Conservation (phyloP, 2,329 filamentous ascomycete species). For the Fusarium protoensiforme region DNA sequence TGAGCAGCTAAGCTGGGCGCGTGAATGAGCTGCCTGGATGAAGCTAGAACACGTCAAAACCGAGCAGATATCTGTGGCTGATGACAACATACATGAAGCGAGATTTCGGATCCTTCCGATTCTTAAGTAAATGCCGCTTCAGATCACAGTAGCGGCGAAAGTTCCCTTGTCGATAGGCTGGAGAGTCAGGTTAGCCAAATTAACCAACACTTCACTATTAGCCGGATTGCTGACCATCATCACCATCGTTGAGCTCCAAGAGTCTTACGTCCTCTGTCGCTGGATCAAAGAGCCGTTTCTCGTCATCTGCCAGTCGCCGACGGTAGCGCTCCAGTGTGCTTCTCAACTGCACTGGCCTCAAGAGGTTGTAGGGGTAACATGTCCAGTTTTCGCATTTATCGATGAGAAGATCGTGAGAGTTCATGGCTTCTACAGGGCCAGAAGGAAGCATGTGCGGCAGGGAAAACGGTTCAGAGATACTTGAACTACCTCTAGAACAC, state of each 20-base stretch:
- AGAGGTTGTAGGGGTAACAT: background rate
- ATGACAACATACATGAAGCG: slow-evolving; percentile 1
- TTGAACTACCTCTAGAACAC: no score
- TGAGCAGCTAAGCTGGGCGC: slow-evolving; percentile 8
- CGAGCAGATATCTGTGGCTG: background rate
- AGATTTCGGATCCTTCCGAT: slow-evolving; percentile 15
- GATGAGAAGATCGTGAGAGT: background rate
- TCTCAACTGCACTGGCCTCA: background rate
- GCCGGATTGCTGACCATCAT: background rate
- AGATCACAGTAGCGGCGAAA: background rate
- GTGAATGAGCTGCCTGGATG: background rate
- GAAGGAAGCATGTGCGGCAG: no score
- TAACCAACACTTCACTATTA: no score
- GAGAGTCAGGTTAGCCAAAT: no score
- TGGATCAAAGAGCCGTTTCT: background rate
- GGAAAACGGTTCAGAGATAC: no score
- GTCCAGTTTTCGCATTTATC: background rate
- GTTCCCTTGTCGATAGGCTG: background rate
- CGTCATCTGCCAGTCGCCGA: background rate
- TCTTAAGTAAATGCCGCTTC: background rate
- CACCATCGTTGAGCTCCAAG: background rate
- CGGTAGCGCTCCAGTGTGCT: background rate
- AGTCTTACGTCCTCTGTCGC: background rate
- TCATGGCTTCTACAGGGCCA: background rate
- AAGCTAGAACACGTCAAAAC: background rate